Evolutionary conservation across 345 rosid species (phyloP).

Genomic region (Moringa oleifera): DNA sequence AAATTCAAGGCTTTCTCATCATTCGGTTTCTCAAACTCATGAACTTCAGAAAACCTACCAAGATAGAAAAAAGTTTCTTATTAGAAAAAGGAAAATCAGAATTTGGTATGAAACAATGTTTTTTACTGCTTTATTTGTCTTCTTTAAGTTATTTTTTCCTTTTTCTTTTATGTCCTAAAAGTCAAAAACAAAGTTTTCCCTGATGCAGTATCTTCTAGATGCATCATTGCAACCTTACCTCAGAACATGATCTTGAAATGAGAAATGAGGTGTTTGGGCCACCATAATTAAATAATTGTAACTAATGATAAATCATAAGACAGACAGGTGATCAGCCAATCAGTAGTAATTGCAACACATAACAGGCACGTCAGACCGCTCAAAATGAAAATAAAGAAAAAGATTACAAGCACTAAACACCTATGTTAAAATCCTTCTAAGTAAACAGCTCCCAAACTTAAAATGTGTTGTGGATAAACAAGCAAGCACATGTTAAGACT

Average conservation of each 20-base stretch:
- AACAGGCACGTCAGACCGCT: not conserved
- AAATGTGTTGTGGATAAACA: too few relatives aligned
- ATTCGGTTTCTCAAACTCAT: slow-evolving; percentile 72
- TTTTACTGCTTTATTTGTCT: too few relatives aligned
- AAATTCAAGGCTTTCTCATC: slow-evolving; percentile 56
- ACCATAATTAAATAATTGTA: not conserved
- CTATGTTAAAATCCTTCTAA: not conserved
- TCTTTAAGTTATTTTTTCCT: not conserved
- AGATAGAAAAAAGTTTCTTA: slow-evolving; percentile 2
- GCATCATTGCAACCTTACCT: not conserved
- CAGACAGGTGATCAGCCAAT: not conserved
- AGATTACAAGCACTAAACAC: too few relatives aligned
- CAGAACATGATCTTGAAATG: not conserved
- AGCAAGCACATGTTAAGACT: not conserved
- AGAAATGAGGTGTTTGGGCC: not conserved
- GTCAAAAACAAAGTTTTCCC: not conserved
- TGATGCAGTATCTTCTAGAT: not conserved
- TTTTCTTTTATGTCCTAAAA: not conserved
- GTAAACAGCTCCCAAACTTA: not conserved
- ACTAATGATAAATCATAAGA: too few relatives aligned
- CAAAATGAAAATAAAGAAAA: too few relatives aligned
- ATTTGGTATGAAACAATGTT: not conserved
- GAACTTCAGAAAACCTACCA: slow-evolving; percentile 57
- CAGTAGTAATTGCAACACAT: not conserved
- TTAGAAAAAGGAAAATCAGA: slow-evolving; percentile 3